Evolutionary conservation across 139 green algal species (phyloP).

Genomic region (Raphidocelis subcapitata): DNA sequence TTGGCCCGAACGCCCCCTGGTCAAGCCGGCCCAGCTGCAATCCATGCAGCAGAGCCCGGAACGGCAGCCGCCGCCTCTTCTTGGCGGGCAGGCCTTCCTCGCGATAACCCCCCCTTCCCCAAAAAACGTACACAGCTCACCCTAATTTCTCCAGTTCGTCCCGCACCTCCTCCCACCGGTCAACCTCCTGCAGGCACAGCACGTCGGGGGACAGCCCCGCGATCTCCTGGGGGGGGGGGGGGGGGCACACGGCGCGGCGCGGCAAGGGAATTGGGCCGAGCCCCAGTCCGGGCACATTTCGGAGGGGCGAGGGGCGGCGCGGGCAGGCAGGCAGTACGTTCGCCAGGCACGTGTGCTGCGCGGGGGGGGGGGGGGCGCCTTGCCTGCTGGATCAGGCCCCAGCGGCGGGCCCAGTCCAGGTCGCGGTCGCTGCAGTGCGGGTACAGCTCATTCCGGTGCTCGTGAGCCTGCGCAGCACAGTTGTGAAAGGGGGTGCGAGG

Average conservation of each 20-base stretch:
- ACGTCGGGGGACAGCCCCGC: constrained; percentile 14
- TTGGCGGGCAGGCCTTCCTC: no score
- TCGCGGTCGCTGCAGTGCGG: not conserved
- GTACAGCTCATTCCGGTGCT: constrained; percentile 36
- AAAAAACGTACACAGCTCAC: no score
- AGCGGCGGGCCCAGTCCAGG: constrained; percentile 29
- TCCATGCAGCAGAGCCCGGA: not conserved
- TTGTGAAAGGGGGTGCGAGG: not conserved
- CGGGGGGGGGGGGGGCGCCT: constrained; percentile 9
- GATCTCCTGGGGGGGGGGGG: not conserved
- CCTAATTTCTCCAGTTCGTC: constrained; percentile 26
- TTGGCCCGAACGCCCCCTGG: not conserved
- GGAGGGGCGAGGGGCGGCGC: constrained; percentile 20
- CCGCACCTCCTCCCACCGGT: constrained; percentile 35
- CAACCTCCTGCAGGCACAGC: constrained; percentile 51
- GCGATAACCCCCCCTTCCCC: no score
- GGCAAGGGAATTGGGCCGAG: not conserved
- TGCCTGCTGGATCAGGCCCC: constrained; percentile 19
- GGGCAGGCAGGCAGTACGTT: no score
- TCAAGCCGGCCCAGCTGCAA: not conserved
- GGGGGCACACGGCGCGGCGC: not conserved
- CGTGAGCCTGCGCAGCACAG: constrained; percentile 9
- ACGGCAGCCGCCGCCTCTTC: no score
- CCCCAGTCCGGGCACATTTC: constrained; percentile 18
- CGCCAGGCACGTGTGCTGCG: no score